Evolutionary conservation across 2,329 filamentous ascomycete genomes (phyloP), one percentile per base, ranked within the genome.

Genomic region (Phaeosphaeriaceae sp.): DNA sequence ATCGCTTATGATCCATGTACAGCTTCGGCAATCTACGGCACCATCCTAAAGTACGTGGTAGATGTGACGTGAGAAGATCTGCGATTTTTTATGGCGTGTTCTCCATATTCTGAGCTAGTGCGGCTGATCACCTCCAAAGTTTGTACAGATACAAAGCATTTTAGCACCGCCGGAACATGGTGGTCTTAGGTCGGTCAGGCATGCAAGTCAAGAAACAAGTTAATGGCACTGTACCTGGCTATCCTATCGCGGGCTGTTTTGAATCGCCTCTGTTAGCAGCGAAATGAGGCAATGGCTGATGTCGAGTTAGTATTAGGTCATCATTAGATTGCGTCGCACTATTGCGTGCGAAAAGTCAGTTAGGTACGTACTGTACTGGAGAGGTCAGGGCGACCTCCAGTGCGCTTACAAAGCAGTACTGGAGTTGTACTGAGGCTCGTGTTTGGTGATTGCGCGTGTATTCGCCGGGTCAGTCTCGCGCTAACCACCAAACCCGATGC

Each of bases 221-320:
- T 9, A 80, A 84, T 39, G 70, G 70, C 15, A 81, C 81, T 2
- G 72, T 84, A 0, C 70, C 80, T 0, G 81, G 81, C 1, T 74
- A 81, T 48, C 81, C 81, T 1, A 81, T 84, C 0, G 81, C 81
- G 0, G 81, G 80, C 1, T 80, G 79, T 0, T 72, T 84, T 0
- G 81, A 84, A 60, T 67, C 84, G 7, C 77, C 76, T 35, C 73
- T 84, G 0, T 60, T 84, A 0, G 81, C 73, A 0, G 82, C n/a
- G n/a, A n/a, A n/a, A n/a, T n/a, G n/a, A n/a, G n/a, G n/a, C n/a
- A n/a, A n/a, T n/a, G n/a, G n/a, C n/a, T n/a, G n/a, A n/a, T n/a
- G n/a, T n/a, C n/a, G n/a, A n/a, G n/a, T n/a, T n/a, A n/a, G n/a
- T n/a, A n/a, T n/a, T n/a, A n/a, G n/a, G n/a, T n/a, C n/a, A n/a